Evolutionary conservation across 495 filamentous ascomycete species (phyloP).

Genomic region (Tetracladium setigerum): DNA sequence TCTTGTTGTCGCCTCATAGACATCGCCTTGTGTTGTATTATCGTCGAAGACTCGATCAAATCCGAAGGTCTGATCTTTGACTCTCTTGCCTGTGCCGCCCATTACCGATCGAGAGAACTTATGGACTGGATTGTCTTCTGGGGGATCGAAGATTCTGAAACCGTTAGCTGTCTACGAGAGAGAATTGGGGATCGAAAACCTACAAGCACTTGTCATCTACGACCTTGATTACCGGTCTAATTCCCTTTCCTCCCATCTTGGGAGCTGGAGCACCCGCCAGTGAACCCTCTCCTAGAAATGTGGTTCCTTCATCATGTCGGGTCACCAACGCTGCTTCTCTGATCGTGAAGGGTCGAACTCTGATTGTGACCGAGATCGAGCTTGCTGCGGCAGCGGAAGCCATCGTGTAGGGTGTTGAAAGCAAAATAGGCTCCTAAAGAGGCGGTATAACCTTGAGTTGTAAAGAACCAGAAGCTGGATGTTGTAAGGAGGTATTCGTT

Average conservation of each 20-base stretch:
- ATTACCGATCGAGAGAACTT: slow-evolving; percentile 79
- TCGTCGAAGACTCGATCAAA: slow-evolving; percentile 98
- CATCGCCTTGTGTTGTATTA: slow-evolving; percentile 83
- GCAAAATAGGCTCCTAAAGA: not conserved
- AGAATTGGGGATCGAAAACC: slow-evolving; percentile 24
- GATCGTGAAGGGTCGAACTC: slow-evolving; percentile 92
- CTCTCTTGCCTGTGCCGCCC: slow-evolving; percentile 72
- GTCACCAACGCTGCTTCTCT: slow-evolving; percentile 63
- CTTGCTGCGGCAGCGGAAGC: slow-evolving; percentile 49
- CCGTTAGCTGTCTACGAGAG: slow-evolving; percentile 14
- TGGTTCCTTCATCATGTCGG: slow-evolving; percentile 73
- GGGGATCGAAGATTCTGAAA: slow-evolving; percentile 87
- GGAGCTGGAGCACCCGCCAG: slow-evolving; percentile 76
- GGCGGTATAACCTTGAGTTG: too few species aligned
- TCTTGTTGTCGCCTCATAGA: slow-evolving; percentile 92
- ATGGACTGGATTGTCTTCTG: slow-evolving; percentile 93
- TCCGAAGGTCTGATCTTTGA: slow-evolving; percentile 96
- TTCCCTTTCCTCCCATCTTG: slow-evolving; percentile 77
- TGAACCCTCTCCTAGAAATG: slow-evolving; percentile 93
- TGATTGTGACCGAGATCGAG: slow-evolving; percentile 72
- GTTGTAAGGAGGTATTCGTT: too few species aligned
- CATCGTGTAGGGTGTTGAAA: slow-evolving; percentile 33
- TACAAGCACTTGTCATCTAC: slow-evolving; percentile 95
- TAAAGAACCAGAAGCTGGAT: too few species aligned
- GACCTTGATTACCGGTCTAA: slow-evolving; percentile 89